These are phyloP conservation scores for Lentinula raphanica DNA, from an alignment of 768 basidiomycete species.

Conservation along the genomic window DNA sequence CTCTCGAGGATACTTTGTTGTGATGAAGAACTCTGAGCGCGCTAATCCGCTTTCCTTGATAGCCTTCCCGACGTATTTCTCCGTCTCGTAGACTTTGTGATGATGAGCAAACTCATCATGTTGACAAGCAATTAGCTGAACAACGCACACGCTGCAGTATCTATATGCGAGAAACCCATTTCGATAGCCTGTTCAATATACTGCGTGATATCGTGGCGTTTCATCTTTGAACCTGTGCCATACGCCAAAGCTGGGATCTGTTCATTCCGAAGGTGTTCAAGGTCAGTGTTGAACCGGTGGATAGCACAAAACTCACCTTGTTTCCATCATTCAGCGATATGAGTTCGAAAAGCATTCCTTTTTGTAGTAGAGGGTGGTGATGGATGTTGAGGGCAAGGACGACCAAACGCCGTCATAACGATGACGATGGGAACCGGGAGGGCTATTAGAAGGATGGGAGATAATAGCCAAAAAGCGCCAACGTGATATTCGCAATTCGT, in stretches of 20 bases:
- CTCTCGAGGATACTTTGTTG: slow-evolving; percentile 48
- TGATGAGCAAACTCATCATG: slow-evolving; percentile 17
- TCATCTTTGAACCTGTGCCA: slow-evolving; percentile 44
- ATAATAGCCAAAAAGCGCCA: no score
- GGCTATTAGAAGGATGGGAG: no score
- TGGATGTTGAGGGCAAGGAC: not conserved
- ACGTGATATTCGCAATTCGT: no score
- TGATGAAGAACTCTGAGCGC: slow-evolving; percentile 44
- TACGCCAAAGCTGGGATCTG: slow-evolving; percentile 61
- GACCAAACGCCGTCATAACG: not conserved
- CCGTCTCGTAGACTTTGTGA: slow-evolving; percentile 32
- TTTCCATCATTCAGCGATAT: slow-evolving; percentile 37
- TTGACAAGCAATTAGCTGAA: no score
- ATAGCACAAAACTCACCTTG: slow-evolving; percentile 18
- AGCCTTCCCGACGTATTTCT: slow-evolving; percentile 32
- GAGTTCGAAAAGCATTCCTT: slow-evolving; percentile 34
- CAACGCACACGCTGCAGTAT: slow-evolving; percentile 50
- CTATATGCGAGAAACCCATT: slow-evolving; percentile 56
- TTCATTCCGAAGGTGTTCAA: no score
- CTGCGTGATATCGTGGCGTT: slow-evolving; percentile 43
- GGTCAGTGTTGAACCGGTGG: not conserved
- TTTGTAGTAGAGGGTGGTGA: not conserved
- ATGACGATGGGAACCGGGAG: no score
- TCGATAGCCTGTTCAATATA: slow-evolving; percentile 56
- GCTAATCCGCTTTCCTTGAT: slow-evolving; percentile 42